Conservation (phyloP, 75 land plant species). For the Cupressus sempervirens region DNA sequence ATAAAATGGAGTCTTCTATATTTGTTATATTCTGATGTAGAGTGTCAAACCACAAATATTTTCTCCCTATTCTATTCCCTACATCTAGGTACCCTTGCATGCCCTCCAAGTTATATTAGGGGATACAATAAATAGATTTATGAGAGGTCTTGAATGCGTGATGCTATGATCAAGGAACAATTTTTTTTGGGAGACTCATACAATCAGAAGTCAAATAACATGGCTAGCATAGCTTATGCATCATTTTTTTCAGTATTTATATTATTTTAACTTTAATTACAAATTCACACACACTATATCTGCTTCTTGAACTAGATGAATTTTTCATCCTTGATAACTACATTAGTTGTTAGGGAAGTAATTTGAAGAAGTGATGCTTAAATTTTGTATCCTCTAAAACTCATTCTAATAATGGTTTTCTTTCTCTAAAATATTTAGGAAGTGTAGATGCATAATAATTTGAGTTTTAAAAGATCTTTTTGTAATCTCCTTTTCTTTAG, state of each 20-base stretch:
- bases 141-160: neutral
- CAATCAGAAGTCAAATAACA: neutral
- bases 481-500: too few species aligned
- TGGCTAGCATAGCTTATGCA: neutral
- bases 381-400: too few species aligned
- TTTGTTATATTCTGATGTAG: too few species aligned
- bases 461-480: too few species aligned
- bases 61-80: neutral
- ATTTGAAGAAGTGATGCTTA: too few species aligned
- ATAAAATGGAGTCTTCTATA: neutral
- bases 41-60: neutral
- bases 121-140: neutral
- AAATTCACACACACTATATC: neutral
- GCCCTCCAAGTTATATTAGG: neutral
- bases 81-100: neutral
- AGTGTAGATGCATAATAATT: too few species aligned
- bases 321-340: neutral
- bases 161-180: neutral
- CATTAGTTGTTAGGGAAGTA: neutral
- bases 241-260: too few species aligned
- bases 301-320: neutral
- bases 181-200: neutral
- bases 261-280: too few species aligned
- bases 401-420: too few species aligned
- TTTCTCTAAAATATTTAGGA: too few species aligned